Evolutionary conservation across 352 stramenopile genomes (phyloP).

Genomic region (Phytophthora nicotianae): DNA sequence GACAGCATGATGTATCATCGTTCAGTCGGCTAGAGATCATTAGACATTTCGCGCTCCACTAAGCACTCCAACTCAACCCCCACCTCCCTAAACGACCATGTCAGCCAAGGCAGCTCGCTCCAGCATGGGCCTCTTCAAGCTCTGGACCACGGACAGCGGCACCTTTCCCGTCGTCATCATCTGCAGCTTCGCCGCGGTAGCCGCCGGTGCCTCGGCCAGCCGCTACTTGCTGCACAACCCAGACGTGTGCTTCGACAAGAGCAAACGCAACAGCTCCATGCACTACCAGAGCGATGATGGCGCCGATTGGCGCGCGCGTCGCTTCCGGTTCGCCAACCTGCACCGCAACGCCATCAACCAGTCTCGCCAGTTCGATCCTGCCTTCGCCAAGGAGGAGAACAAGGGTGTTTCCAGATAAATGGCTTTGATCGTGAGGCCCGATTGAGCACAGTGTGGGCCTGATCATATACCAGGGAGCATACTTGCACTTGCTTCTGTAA

Average conservation of each 20-base stretch:
- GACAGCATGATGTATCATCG: no score
- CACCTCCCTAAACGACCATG: slow-evolving; percentile 18
- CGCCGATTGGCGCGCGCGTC: slow-evolving; percentile 44
- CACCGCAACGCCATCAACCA: slow-evolving; percentile 68
- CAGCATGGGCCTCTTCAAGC: slow-evolving; percentile 47
- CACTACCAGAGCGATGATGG: slow-evolving; percentile 40
- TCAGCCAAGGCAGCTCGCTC: slow-evolving; percentile 37
- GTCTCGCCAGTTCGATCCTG: slow-evolving; percentile 59
- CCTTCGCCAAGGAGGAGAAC: slow-evolving; percentile 63
- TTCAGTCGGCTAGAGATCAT: slow-evolving; percentile 3
- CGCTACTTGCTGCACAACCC: slow-evolving; percentile 41
- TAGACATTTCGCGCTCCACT: slow-evolving; percentile 18
- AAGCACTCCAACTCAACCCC: slow-evolving; percentile 3
- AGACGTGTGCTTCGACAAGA: slow-evolving; percentile 54
- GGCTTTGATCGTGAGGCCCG: neutral
- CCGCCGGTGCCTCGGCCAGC: slow-evolving; percentile 30
- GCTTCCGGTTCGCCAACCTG: slow-evolving; percentile 58
- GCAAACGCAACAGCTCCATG: slow-evolving; percentile 44
- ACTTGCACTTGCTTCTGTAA: slow-evolving; percentile 1
- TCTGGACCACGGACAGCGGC: slow-evolving; percentile 56
- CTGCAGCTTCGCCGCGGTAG: slow-evolving; percentile 39
- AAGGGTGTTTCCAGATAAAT: slow-evolving; percentile 27
- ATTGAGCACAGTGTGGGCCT: no score
- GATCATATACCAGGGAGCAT: neutral
- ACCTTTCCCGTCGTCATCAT: slow-evolving; percentile 56